Evolutionary conservation across 768 basidiomycete genomes (phyloP), one percentile per base, ranked within the genome.

Genomic region (Calvatia gigantea): DNA sequence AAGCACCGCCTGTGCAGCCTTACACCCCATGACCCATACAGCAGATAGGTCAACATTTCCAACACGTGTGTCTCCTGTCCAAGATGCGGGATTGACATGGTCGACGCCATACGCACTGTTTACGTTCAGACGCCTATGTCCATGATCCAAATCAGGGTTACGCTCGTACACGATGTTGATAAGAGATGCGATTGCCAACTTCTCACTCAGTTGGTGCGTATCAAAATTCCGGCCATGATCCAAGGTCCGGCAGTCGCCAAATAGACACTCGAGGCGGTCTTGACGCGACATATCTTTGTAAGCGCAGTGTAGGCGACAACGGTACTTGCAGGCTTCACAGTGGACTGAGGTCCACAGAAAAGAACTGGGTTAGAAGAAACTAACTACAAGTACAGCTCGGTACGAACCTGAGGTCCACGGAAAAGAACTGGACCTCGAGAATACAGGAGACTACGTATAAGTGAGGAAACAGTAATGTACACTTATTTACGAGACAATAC

Each of bases 211-310:
- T 51, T 66, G 62, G 8, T 47, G 31, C 42, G 61, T 59, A 57
- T 66, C 64, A 57, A 60, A 66, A 43, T 69, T 66, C 0, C 51
- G 49, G 3, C 59, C 41, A 56, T 66, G 65, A 50, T 65, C 63
- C 11, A 59, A 60, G 3, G 64, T 65, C 3, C 61, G 59, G 29
- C 41, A 49, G 50, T 60, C 35, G 12, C 51, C 58, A 47, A 70
- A 71, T 1, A 69, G 37, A 5, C 42, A 37, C 51, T 71, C 66
- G 5, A 71, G 58, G 2, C 67, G n/a, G n/a, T n/a, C n/a, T n/a
- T n/a, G n/a, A n/a, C n/a, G n/a, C n/a, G n/a, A n/a, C n/a, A n/a
- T n/a, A n/a, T n/a, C n/a, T n/a, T n/a, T n/a, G n/a, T n/a, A n/a
- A n/a, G n/a, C n/a, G n/a, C n/a, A n/a, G n/a, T n/a, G n/a, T n/a